Base-by-base conservation (phyloP, 2,329 filamentous ascomycete genomes). In the Colletotrichum liriopes region DNA sequence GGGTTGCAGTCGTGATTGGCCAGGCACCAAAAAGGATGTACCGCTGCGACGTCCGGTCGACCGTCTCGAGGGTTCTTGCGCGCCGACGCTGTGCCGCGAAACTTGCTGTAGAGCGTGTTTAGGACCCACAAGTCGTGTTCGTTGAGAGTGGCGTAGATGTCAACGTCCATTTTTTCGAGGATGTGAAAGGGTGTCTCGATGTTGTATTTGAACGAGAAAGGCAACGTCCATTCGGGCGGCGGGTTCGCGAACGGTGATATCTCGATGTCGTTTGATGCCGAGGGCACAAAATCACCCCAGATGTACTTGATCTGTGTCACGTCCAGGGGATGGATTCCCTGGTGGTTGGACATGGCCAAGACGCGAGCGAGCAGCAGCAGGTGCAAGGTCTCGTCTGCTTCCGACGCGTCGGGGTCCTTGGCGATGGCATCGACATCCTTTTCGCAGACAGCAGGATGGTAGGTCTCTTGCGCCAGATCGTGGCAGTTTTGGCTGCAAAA, bases 1-100 rank as follows among this genome's bases (percentile, higher is more conserved):
- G 96, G 96, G 79, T 98, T 92, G 82, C 96, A 99, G 80, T 95
- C 94, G 81, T 99, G 96, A 78, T 99, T 99, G 37, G 96, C 95
- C 39, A 98, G 87, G 82, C 95, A 98, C 95, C 96, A 99, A 76
- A 97, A 91, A 2, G 96, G 95, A 83, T 98, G 95, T 37, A 98
- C 95, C 37, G 96, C 96, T 37, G 94, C 94, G 5, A 98, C 93
- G 77, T 98, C 96, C 0, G 96, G 96, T 12, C 94, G 90, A 3
- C 95, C 94, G 74, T 96, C 93, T 76, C 89, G 89, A 0, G 88
- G 88, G 73, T 90, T 94, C 76, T 96, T 92, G 49, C 94, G 90
- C 5, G 95, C 96, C 2, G 94, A 97, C 0, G 96, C 96, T 0
- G 95, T 98, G 64, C 94, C 96, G 32, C 96, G 90, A 81, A 98